Base-by-base conservation (phyloP, 2,329 filamentous ascomycete genomes). In the Penicillium sp. region DNA sequence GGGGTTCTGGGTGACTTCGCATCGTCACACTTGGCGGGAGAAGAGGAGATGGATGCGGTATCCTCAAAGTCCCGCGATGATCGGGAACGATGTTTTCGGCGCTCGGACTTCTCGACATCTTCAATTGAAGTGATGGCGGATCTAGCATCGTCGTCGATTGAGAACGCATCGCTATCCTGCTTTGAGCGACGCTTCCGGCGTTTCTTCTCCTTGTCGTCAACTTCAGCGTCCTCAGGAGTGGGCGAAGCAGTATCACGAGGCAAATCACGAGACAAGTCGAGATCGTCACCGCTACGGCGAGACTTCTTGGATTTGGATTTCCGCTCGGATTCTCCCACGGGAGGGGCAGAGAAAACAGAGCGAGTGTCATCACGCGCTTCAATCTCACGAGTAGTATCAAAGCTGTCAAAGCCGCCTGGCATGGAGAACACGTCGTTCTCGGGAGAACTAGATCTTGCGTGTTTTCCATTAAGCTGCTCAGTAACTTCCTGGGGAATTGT, bases 11-110 rank as follows among this genome's bases (percentile, higher is more conserved):
- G 50, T 22, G 62, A 59, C 10, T 30, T 30, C 11, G 11, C 11
- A 30, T 71, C 66, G 20, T 63, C 63, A 44, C 66, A 59, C 33
- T 62, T 63, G 36, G 64, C 65, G 18, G 68, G 66, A 3, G 67
- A 69, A 27, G 69, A 71, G 5, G 64, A 59, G 4, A 69, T 65
- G 7, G 71, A 74, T 4, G 61, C 60, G 16, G 66, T 56, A 36
- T 76, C 72, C 40, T 76, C 74, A 50, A 72, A 64, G 25, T 58
- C 58, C 16, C 16, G 18, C 9, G 35, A 38, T 38, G 35, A 38
- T 5, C 18, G 16, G 18, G 16, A 22, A 20, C 35, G 35, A 22
- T 38, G 35, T 10, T 60, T 65, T 14, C 59, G 62, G 25, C 57
- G 58, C 25, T 61, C 60, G n/a, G 50, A 50, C 31, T 50, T 56